phyloP scores from a whole-genome alignment of 805 yeast genomes.

The Starmerella sp. region DNA sequence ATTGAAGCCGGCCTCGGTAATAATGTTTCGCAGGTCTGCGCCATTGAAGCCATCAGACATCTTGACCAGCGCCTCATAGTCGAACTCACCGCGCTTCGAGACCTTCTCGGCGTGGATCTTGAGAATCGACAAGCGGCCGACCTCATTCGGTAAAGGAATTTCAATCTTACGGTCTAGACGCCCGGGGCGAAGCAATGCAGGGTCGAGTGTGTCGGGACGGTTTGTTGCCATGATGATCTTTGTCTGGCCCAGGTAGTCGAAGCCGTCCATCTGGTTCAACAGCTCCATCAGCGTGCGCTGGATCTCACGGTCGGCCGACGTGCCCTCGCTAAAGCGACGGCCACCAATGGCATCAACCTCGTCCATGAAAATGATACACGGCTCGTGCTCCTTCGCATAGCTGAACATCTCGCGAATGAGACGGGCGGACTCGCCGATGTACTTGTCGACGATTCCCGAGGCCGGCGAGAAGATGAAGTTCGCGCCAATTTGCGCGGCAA shows the following conservation, averaged over 20 bases:
- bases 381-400: conserved; percentile 95
- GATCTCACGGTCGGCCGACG: conserved; percentile 96
- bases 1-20: conserved; percentile 97
- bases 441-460: conserved; percentile 93
- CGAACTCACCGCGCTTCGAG: conserved; percentile 87
- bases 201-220: conserved; percentile 95
- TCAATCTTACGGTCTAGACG: conserved; percentile 94
- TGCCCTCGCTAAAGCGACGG: conserved; percentile 93
- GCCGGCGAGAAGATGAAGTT: conserved; percentile 98
- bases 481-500: conserved; percentile 97
- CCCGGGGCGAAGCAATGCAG: conserved; percentile 94
- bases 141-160: conserved; percentile 90
- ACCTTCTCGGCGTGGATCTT: conserved; percentile 84
- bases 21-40: conserved; percentile 92
- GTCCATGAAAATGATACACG: conserved; percentile 96
- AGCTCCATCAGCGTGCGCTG: conserved; percentile 97
- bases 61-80: conserved; percentile 91
- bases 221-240: conserved; percentile 99
- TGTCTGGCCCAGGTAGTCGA: conserved; percentile 91
- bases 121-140: conserved; percentile 85
- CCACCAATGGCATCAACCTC: conserved; percentile 99
- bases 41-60: conserved; percentile 99
- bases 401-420: conserved; percentile 96
- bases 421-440: conserved; percentile 95
- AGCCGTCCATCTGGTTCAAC: conserved; percentile 97